Evolutionary conservation across 148 eudicot species (phyloP), one percentile per base, ranked within the genome.

Genomic region (Diospyros lotus): DNA sequence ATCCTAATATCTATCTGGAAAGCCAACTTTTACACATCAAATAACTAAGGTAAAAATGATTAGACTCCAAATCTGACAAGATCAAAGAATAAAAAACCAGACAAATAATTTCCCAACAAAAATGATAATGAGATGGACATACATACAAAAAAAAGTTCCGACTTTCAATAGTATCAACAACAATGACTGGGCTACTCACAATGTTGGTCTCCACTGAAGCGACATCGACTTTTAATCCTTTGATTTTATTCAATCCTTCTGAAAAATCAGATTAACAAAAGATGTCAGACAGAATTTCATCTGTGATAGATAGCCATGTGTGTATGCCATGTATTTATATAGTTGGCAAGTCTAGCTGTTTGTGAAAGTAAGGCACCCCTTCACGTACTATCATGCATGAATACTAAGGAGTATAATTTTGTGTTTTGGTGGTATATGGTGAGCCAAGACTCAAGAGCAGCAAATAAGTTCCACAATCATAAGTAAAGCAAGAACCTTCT

Each of bases 171-270:
- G 38, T 45, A 4, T 48, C 12, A 17, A 68, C 14, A 50, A 48
- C 38, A 45, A 28, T 52, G 58, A 50, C 15, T 1, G 56, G 28
- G 48, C 28, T 6, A 88, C 99, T 91, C 77, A 96, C 99, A 56
- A 96, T 96, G 78, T 96, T 96, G 60, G 98, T 96, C 84, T 96
- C 94, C 43, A 96, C 98, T 56, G 94, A 70, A 75, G 51, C 78
- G 11, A 81, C 45, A 76, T 93, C 91, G 62, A 89, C 98, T 78
- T 84, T 87, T 15, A 93, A 76, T 72, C 99, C 99, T 68, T 84
- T 80, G 74, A 96, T 89, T 76, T 83, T 81, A 83, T 84, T 93
- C 73, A 96, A 82, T 38, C 92, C 97, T 68, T 86, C 99, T 95
- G 88, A 43, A 79, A 62, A 64, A 48, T 28, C 28, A 28, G 28